A percentile compares a stretch with the other conserved stretches of the same genome.
These are phyloP conservation scores for Circinella umbellata DNA, from an alignment of 371 early-diverging fungal species.

Conservation along the genomic window DNA sequence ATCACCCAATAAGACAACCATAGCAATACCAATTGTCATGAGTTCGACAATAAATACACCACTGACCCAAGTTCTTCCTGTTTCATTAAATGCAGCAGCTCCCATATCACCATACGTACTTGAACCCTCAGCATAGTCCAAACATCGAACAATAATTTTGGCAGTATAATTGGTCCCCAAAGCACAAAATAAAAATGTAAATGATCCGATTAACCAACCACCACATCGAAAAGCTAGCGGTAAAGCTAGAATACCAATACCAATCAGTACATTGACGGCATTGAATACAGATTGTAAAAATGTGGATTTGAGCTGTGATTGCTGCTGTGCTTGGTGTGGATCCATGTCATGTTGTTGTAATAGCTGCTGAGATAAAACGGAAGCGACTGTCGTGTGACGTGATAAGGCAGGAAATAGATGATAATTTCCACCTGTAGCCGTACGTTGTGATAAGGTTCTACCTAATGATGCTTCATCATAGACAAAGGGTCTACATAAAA, in stretches of 20 bases:
- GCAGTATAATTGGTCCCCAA: conserved; percentile 60
- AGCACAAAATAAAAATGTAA: conserved; percentile 57
- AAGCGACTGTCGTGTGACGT: conserved; percentile 19
- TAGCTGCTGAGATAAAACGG: conserved; percentile 19
- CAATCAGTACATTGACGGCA: conserved; percentile 64
- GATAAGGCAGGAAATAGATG: conserved; percentile 14
- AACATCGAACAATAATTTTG: conserved; percentile 49
- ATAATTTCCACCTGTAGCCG: not conserved
- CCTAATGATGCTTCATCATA: not conserved
- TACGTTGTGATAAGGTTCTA: conserved; percentile 14
- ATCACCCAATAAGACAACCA: conserved; percentile 39
- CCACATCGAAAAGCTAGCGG: conserved; percentile 38
- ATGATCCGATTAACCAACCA: conserved; percentile 60
- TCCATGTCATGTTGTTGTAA: not conserved
- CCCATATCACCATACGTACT: conserved; percentile 69
- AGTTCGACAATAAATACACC: conserved; percentile 65
- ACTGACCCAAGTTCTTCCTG: conserved; percentile 47
- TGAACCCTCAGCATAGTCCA: conserved; percentile 25
- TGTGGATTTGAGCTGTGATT: conserved; percentile 14
- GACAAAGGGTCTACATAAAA: not conserved
- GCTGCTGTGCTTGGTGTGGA: conserved; percentile 8
- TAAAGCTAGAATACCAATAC: conserved; percentile 57
- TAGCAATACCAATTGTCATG: conserved; percentile 52
- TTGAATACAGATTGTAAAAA: conserved; percentile 55
- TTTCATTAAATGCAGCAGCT: conserved; percentile 65